These are phyloP conservation scores for Furcasterigmium furcatum DNA, from an alignment of 2,329 filamentous ascomycete species.

Conservation along the genomic window DNA sequence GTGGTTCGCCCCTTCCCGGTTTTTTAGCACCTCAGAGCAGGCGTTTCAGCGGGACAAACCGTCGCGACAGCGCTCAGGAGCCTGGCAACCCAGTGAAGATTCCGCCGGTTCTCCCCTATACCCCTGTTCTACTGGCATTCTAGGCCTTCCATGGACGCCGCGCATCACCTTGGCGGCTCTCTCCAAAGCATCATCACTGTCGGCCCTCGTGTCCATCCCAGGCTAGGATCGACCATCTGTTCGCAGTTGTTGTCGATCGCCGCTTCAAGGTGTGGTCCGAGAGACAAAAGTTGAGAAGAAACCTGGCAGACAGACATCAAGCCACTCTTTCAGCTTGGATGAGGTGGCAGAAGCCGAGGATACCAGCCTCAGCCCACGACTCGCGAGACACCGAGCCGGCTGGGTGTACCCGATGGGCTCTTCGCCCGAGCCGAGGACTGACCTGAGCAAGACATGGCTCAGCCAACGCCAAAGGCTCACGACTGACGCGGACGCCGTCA, in stretches of 20 bases:
- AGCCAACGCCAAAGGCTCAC: too few relatives aligned
- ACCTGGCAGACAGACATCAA: too few relatives aligned
- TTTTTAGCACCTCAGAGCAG: not conserved
- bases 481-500: too few relatives aligned
- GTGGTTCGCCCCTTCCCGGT: not conserved
- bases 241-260: not conserved
- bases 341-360: too few relatives aligned
- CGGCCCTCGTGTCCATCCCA: not conserved
- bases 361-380: too few relatives aligned
- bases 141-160: conserved; percentile 1
- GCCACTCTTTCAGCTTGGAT: too few relatives aligned
- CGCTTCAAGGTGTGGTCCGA: conserved; percentile 1
- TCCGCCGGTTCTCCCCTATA: too few relatives aligned
- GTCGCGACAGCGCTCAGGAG: not conserved
- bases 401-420: too few relatives aligned
- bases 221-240: not conserved
- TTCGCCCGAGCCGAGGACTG: too few relatives aligned
- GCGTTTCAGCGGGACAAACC: not conserved
- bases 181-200: not conserved
- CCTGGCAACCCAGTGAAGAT: not conserved
- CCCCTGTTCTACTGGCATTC: not conserved
- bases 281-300: too few relatives aligned
- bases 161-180: not conserved
- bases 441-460: too few relatives aligned
- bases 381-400: too few relatives aligned